phyloP scores from a whole-genome alignment of 169 alveolate species.

The Babesia ovata region DNA sequence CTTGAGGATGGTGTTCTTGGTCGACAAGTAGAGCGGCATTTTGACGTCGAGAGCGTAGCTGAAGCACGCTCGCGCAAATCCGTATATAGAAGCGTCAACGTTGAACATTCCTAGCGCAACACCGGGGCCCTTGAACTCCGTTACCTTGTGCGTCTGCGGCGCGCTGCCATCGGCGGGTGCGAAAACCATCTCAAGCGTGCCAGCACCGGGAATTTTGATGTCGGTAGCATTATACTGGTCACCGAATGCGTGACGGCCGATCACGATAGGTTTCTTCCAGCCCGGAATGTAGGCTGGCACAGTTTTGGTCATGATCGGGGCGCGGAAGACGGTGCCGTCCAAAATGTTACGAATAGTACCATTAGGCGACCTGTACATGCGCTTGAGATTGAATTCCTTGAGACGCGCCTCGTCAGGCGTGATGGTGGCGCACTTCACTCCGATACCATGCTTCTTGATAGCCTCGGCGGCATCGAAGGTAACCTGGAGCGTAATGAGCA shows the following conservation, averaged over 20 bases:
- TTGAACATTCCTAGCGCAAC: constrained; percentile 93
- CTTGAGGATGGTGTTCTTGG: constrained; percentile 92
- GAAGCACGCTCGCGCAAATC: constrained; percentile 92
- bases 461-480: constrained; percentile 95
- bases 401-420: constrained; percentile 97
- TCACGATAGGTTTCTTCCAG: constrained; percentile 92
- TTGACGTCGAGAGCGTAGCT: constrained; percentile 85
- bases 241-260: constrained; percentile 96
- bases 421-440: constrained; percentile 95
- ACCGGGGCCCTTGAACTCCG: constrained; percentile 82
- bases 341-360: constrained; percentile 93
- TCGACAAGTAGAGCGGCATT: constrained; percentile 90
- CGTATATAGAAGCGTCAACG: constrained; percentile 87
- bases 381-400: constrained; percentile 89
- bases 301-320: constrained; percentile 90
- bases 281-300: constrained; percentile 90
- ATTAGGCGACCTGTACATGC: constrained; percentile 95
- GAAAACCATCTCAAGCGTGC: constrained; percentile 85
- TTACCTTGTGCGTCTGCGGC: constrained; percentile 55
- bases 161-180: constrained; percentile 82
- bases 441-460: constrained; percentile 87
- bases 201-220: constrained; percentile 82
- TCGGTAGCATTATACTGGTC: constrained; percentile 93
- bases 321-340: constrained; percentile 95
- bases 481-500: constrained; percentile 58